These are phyloP conservation scores for Suzukiozyma palmioleophila DNA, from an alignment of 1,139 yeast genomes.

Conservation along the genomic window DNA sequence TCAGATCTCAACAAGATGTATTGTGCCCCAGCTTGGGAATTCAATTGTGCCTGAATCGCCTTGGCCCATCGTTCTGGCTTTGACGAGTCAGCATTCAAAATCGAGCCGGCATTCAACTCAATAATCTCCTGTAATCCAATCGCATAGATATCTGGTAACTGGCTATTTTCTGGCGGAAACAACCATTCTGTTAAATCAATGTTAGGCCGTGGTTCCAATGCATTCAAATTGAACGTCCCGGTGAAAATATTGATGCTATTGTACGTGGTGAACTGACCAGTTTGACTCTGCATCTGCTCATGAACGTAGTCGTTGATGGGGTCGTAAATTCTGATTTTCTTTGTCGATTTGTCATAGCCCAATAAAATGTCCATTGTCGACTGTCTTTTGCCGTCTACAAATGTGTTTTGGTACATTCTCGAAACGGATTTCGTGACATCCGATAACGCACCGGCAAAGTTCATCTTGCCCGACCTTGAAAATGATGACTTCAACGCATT, in stretches of 20 bases:
- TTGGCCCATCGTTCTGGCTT: conserved; percentile 63
- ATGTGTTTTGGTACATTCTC: conserved; percentile 91
- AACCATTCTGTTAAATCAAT: conserved; percentile 74
- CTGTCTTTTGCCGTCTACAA: conserved; percentile 88
- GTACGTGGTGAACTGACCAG: conserved; percentile 56
- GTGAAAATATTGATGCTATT: conserved; percentile 62
- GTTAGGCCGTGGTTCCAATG: conserved; percentile 46
- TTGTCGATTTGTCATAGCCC: conserved; percentile 72
- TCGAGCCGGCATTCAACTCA: conserved; percentile 83
- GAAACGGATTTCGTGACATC: conserved; percentile 96
- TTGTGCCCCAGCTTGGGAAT: conserved; percentile 29
- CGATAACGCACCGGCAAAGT: conserved; percentile 90
- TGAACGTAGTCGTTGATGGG: conserved; percentile 83
- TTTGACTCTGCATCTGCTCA: conserved; percentile 48
- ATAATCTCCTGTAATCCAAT: conserved; percentile 92
- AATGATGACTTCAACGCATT: conserved; percentile 93
- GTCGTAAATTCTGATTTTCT: conserved; percentile 72
- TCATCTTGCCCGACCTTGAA: conserved; percentile 93
- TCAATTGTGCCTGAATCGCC: conserved; percentile 52
- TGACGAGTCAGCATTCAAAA: conserved; percentile 63
- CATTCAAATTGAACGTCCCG: conserved; percentile 89
- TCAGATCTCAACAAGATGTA: conserved; percentile 40
- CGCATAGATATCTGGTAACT: conserved; percentile 66
- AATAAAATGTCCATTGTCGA: conserved; percentile 78
- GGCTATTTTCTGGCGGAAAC: conserved; percentile 57